Evolutionary conservation across 208 protist species (phyloP).

Genomic region (Strigomonas oncopelti): DNA sequence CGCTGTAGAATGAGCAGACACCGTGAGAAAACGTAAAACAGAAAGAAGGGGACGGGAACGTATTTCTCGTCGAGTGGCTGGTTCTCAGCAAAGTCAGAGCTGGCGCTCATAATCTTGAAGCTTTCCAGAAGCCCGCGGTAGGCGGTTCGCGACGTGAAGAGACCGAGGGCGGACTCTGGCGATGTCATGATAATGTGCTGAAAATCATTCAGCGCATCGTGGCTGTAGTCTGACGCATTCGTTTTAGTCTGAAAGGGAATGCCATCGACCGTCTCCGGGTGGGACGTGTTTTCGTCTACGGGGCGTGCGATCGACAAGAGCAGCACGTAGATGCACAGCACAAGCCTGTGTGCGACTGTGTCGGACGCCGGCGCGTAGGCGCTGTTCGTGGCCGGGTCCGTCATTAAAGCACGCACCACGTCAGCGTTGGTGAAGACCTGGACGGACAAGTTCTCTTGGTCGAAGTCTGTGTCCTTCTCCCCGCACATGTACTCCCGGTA

Average conservation of each 20-base stretch:
- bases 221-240: not conserved
- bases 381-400: constrained; percentile 7
- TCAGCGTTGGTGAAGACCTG: constrained; percentile 69
- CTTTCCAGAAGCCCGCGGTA: not conserved
- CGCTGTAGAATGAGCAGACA: not conserved
- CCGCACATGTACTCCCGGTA: constrained; percentile 55
- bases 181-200: not conserved
- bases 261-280: not conserved
- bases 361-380: constrained; percentile 37
- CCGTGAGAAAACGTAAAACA: not conserved
- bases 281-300: not conserved
- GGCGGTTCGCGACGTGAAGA: constrained; percentile 3
- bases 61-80: not conserved
- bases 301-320: not conserved
- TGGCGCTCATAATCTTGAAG: constrained; percentile 1
- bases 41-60: constrained; percentile 2
- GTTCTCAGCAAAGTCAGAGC: constrained; percentile 4
- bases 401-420: constrained; percentile 39
- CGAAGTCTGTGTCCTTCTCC: constrained; percentile 10
- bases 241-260: constrained; percentile 4
- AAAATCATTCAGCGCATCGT: constrained; percentile 4
- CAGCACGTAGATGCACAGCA: constrained; percentile 29
- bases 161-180: not conserved
- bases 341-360: constrained; percentile 51
- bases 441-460: constrained; percentile 22